Base-by-base conservation (phyloP, 2,329 filamentous ascomycete genomes). In the Microascus cirrosus region DNA sequence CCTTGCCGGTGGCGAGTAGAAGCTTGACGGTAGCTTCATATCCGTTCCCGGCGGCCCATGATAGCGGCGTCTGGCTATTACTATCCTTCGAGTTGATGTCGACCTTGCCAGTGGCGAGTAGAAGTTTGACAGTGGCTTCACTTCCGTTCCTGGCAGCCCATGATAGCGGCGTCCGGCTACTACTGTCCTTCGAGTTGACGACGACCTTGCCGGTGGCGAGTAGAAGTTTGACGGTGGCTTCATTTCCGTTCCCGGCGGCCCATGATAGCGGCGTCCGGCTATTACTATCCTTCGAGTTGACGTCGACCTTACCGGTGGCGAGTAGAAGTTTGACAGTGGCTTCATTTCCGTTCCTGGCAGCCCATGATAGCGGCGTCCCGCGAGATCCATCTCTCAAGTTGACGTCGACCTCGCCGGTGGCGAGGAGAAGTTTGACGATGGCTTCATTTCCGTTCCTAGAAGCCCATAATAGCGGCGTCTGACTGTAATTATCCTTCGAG, bases 261-360 rank as follows among this genome's bases (percentile, higher is more conserved):
- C 10, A 12, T 4, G 12, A 3, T 6, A 53, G 50, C 20, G 50
- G 50, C 10, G 50, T 53, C 50, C 20, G 24, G 11, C 50, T 24
- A 3, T 28, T 2, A 5, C 11, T 56, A 22, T 67, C 65, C 2
- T 56, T 59, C 53, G 63, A 60, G 55, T 63, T 58, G 2, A 35
- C 13, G 10, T 53, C 51, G 7, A n/a, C 24, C 24, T 22, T 15
- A 11, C 51, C 51, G 11, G 51, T 53, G 7, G 28, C 20, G 51
- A 53, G 12, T 2, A 53, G 51, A 24, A 28, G 51, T 18, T 24
- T n/a, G 22, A 53, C 51, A 24, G 32, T 18, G 28, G 51, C 51
- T 25, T n/a, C 24, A 5, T 53, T 22, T 25, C 51, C 51, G 24
- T 5, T 12, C 51, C 8, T 34, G 24, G 51, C 20, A 24, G 51